Evolutionary conservation across 257 asterid genomes (phyloP), one percentile per base, ranked within the genome.

Genomic region (Nicotiana noctiflora): DNA sequence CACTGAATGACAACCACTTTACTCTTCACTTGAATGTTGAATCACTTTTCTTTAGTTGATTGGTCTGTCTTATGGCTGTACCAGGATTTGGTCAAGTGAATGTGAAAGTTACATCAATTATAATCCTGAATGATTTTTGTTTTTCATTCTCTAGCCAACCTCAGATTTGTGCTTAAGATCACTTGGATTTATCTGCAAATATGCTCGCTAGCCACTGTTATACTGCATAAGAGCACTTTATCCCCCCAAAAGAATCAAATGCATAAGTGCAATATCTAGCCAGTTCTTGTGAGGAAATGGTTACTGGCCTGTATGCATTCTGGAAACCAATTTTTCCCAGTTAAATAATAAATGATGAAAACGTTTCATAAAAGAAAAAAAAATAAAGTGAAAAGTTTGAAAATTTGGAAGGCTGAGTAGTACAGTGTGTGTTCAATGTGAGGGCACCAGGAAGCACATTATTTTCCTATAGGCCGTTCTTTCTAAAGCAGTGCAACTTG

Each of bases 391-490:
- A 49, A n/a, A 74, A 74, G 12, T 49, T 23, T 23, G 61, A 49
- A 25, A 57, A 49, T 46, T 74, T 49, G 25, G 59, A 23, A 72
- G 61, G 27, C 3, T 29, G 23, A 49, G 79, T 23, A 74, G 40
- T 74, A 49, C 79, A 23, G 61, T 74, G 40, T 1, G 23, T 49
- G 77, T 74, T 74, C 79, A 70, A 21, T 70, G 15, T 23, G 78
- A 72, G 40, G 77, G 61, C 61, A 74, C 79, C 79, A 74, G 14
- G 59, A 70, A 44, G 59, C 34, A 44, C 77, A 70, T 70, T 49
- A 23, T 46, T 25, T 49, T 25, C 77, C 44, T 4, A 15, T n/a
- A 72, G 59, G 17, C 55, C 21, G 19, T 70, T 40, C 19, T 40
- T 70, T 44, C 57, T 70, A 14, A 21, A 6, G 37, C 37, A 72